Conservation (phyloP, 345 rosid species). For the Orychophragmus violaceus region DNA sequence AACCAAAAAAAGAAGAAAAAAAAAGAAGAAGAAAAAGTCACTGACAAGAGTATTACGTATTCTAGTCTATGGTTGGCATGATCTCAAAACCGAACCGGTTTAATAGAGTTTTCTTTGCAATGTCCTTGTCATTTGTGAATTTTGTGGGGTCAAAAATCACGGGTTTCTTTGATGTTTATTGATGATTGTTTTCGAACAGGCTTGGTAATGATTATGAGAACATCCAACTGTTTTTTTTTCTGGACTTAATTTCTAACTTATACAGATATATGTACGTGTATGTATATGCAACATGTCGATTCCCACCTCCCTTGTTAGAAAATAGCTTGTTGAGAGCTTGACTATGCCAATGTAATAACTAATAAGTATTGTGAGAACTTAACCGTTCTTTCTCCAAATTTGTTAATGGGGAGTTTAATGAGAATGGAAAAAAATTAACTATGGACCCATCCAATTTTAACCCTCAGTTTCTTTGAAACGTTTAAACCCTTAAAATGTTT, state of each 20-base stretch:
- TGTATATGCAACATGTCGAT: not conserved
- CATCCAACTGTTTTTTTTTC: not conserved
- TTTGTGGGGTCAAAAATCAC: not conserved
- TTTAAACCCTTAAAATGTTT: no score
- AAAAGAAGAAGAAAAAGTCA: no score
- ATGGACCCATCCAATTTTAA: no score
- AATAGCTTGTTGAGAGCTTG: not conserved
- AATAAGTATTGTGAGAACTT: no score
- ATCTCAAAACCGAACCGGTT: not conserved
- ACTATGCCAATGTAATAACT: not conserved
- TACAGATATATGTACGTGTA: not conserved
- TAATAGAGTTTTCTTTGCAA: not conserved
- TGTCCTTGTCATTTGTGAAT: not conserved
- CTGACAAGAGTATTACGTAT: no score
- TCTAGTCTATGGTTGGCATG: not conserved
- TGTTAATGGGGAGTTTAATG: no score
- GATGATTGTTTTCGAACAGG: not conserved
- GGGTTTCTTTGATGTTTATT: not conserved
- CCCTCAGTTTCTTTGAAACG: no score
- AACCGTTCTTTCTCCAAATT: no score
- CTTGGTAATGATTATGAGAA: not conserved
- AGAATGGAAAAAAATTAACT: no score
- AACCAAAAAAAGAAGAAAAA: not conserved
- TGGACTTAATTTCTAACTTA: not conserved
- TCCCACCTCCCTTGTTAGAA: not conserved